Base-by-base conservation (phyloP, 768 basidiomycete species). In the Kwoniella mangroviensis region DNA sequence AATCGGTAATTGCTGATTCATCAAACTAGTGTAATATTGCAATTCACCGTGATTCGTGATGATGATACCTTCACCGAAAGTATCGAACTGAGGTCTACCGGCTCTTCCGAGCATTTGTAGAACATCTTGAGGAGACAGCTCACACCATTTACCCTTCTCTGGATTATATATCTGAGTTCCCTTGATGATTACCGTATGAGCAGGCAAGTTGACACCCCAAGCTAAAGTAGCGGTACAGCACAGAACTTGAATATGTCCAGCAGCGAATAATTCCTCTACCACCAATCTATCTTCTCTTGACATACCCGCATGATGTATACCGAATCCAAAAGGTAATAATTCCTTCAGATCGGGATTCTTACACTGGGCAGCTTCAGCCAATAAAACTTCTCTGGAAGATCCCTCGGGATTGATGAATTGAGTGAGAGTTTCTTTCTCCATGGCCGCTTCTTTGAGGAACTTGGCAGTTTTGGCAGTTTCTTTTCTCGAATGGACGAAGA, bases 91-190 rank as follows among this genome's bases (percentile, higher is more conserved):
- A 15, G 96, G 97, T 63, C 96, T 89, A 79, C 97, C 97, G 2
- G 97, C 97, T 75, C 95, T 90, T 58, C 97, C 97, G 2, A 98
- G 89, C 97, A 99, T 98, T 84, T 99, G 97, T 4, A 99, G 85
- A 0, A 98, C 94, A 80, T 98, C 97, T 83, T 98, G 97, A 0
- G 91, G 89, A 1, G 93, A 95, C 6, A 98, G 85, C 82, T 98
- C 97, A 4, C 92, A 91, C 97, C 97, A 99, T 4, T 92, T 89
- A 21, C 97, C 97, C 84, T 98, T 97, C 84, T 97, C 95, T 0
- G 97, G 97, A 83, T 97, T 98, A 84, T 98, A 99, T 71, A 98
- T 95, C 84, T 98, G 95, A 0, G 97, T 98, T n/a, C 97, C 97
- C 82, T 98, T 99, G 87, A 99, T 98, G 85, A 98, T 94, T 84